Evolutionary conservation across 2,329 filamentous ascomycete genomes (phyloP).

Genomic region (Phyllosticta paracitricarpa): DNA sequence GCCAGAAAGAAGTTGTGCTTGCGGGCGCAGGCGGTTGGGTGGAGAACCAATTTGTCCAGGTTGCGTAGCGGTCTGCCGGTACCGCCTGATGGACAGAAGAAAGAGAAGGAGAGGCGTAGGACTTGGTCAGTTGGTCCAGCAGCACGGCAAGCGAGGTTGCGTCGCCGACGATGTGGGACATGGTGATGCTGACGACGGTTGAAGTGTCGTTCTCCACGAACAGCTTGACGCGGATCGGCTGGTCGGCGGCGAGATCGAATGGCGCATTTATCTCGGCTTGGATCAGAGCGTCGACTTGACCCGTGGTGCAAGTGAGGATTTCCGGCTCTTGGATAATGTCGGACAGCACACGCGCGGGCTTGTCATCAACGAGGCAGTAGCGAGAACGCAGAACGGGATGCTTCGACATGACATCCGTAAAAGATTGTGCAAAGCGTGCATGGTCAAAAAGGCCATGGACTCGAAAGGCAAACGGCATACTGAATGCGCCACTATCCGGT

Average conservation of each 20-base stretch:
- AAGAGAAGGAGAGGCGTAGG: not conserved
- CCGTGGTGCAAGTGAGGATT: not conserved
- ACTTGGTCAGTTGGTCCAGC: not conserved
- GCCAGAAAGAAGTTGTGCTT: not conserved
- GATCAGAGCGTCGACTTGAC: not conserved
- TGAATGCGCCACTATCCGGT: not conserved
- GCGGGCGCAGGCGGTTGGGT: not conserved
- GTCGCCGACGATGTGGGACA: slow-evolving; percentile 6
- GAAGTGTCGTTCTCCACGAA: not conserved
- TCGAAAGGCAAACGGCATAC: not conserved
- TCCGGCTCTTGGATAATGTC: not conserved
- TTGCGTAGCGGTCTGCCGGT: not conserved
- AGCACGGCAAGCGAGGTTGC: not conserved
- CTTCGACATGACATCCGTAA: not conserved
- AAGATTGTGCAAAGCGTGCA: not conserved
- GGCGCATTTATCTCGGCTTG: not conserved
- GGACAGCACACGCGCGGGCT: not conserved
- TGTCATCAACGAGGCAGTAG: not conserved
- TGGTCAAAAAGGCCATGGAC: not conserved
- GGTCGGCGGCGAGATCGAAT: not conserved
- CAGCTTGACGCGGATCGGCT: not conserved
- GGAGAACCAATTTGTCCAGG: not conserved
- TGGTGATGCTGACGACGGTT: not conserved
- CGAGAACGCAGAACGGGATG: slow-evolving; percentile 5
- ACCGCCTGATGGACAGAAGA: not conserved